These are phyloP conservation scores for Umbelopsis sp. DNA, from an alignment of 192 early-diverging fungal species.

Conservation along the genomic window DNA sequence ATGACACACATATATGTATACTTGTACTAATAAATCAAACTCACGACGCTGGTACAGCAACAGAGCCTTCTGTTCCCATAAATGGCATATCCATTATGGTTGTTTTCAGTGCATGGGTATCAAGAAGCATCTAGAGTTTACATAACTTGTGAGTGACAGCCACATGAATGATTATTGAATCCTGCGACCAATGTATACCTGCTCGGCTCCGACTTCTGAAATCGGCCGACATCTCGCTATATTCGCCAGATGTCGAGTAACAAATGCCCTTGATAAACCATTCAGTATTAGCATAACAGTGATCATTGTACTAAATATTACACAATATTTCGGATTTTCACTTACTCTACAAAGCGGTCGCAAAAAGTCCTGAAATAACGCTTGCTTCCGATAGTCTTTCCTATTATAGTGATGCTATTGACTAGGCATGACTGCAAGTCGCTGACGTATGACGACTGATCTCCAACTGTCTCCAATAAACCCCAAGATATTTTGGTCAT, in stretches of 20 bases:
- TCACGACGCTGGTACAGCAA: slow-evolving; percentile 64
- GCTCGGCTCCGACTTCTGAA: slow-evolving; percentile 94
- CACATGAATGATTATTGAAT: background rate
- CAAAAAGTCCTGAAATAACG: slow-evolving; percentile 88
- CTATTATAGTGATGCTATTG: slow-evolving; percentile 56
- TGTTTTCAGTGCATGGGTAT: slow-evolving; percentile 91
- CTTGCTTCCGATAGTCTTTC: slow-evolving; percentile 63
- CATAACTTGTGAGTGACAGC: background rate
- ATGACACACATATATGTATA: background rate
- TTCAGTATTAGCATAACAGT: background rate
- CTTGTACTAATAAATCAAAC: background rate
- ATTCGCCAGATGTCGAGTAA: slow-evolving; percentile 66
- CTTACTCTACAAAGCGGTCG: slow-evolving; percentile 91
- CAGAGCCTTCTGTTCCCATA: slow-evolving; percentile 54
- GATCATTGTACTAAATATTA: background rate
- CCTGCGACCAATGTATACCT: slow-evolving; percentile 42
- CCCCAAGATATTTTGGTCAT: slow-evolving; percentile 86
- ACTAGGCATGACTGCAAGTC: slow-evolving; percentile 62
- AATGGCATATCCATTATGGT: slow-evolving; percentile 74
- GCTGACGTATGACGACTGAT: slow-evolving; percentile 89
- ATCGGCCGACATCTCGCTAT: slow-evolving; percentile 80
- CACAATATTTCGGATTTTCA: slow-evolving; percentile 4
- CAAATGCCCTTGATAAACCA: slow-evolving; percentile 57
- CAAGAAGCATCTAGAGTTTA: slow-evolving; percentile 72
- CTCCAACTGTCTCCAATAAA: slow-evolving; percentile 83